Evolutionary conservation across 2,329 filamentous ascomycete genomes (phyloP), one percentile per base, ranked within the genome.

Genomic region (Aspergillus pseudoglaucus): DNA sequence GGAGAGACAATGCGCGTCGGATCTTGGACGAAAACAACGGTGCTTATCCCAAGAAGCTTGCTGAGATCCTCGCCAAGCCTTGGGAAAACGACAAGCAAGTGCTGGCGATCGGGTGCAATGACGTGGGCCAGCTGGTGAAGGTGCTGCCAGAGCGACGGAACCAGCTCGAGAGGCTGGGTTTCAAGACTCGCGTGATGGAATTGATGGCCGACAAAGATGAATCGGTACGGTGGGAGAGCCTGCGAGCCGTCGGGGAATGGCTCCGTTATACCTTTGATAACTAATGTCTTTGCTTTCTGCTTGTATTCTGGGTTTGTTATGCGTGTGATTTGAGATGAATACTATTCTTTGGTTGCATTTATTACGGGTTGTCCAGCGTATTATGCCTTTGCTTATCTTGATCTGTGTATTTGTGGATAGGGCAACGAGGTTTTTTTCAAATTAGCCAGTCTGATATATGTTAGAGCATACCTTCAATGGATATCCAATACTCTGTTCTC

Each of bases 141-240:
- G 88, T 94, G 68, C 87, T 91, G 47, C 90, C 90, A 0, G 90
- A 95, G 73, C 87, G 85, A 73, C 77, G 90, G 61, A 75, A 78
- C 49, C 81, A 86, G 65, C 76, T 95, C 58, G 90, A 96, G 74
- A 90, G 84, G 72, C 69, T 90, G 39, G 89, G 89, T 0, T 70
- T 96, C 53, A 96, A 96, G 79, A 81, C 81, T 15, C 79, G 88
- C 56, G 85, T 95, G 51, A 95, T 96, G 90, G 87, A 90, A 72
- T 76, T 96, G 62, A 96, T 96, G 90, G 84, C 82, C 60, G 88
- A 94, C 63, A 78, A 83, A 49, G 89, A 95, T 61, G 90, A 95
- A 74, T 84, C 82, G 50, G 88, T 96, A 42, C 79, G 90, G 63
- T 96, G 90, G 89, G 90, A 96, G 75, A 93, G 88, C 69, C 72